Evolutionary conservation across 2,329 filamentous ascomycete species (phyloP), one percentile per base, ranked within the genome.

Genomic region (Thelonectria rubi): DNA sequence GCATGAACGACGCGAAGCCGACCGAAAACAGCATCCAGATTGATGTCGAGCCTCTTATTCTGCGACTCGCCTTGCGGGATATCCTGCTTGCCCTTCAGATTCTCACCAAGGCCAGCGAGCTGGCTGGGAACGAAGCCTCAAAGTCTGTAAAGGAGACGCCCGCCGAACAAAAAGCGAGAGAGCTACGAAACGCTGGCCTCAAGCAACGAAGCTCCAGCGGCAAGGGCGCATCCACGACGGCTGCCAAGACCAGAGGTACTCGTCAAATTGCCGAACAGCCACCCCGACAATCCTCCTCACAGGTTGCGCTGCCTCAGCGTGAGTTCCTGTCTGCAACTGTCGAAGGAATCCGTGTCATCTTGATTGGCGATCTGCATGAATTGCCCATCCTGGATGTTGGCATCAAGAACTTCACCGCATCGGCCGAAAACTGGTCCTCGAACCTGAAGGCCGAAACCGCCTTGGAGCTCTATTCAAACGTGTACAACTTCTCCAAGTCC

Each of bases 401-500:
- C 66, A 88, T 99, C 70, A 97, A 97, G 78, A 89, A 90, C 55
- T 98, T 98, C 73, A 91, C 88, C 5, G 86, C 94, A 3, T 88
- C 91, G 47, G 92, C 96, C 4, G 88, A 91, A 67, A 93, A 99
- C 74, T 99, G 95, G 95, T 94, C 94, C 1, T 90, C 89, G 5
- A 90, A 89, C 20, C 84, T 99, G 76, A 93, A 89, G 71, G 94
- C 92, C 0, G 93, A 97, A 73, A 91, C 93, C 0, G 91, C 88
- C n/a, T 89, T 99, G 49, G 93, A 97, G 65, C 93, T 94, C 66
- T 97, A 97, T 76, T 87, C 96, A 70, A 99, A 98, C 72, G 90
- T 99, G 24, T 99, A 97, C 82, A 99, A 99, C 77, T 99, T 99
- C 78, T 95, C 95, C 14, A 99, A 99, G 76, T 99, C 95, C 0